Base-by-base conservation (phyloP, 1,139 yeast species). In the Geotrichum macrosporum region DNA sequence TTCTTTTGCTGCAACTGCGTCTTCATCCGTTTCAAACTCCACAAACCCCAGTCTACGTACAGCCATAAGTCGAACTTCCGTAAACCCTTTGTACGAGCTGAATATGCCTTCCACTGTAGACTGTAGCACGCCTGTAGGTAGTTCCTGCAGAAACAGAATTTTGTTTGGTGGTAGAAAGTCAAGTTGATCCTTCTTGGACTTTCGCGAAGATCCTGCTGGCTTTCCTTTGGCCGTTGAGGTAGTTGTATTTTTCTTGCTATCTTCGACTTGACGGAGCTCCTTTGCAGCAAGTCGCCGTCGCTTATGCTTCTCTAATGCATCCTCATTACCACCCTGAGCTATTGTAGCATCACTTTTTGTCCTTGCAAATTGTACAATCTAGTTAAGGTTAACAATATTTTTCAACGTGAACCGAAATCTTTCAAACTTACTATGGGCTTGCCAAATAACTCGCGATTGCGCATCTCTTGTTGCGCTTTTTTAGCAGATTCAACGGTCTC, bases 21-120 rank as follows among this genome's bases (percentile, higher is more conserved):
- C 69, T 4, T 62, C 64, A 22, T 78, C 81, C 5, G 70, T 66
- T 30, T 76, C 80, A 61, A 81, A 92, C 58, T 92, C 96, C 10
- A 92, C 75, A 63, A 92, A 84, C 5, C 94, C 94, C 46, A 92
- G 76, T 36, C 76, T 75, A 41, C 87, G 74, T 1, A 80, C 77
- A 2, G 75, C 72, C 30, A 92, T 87, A 43, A 79, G 67, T 46
- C 95, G 76, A 1, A 81, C 71, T 52, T 80, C 84, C 21, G 76
- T 66, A 53, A 80, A 83, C 0, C 94, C 94, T 2, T 69, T 63
- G 54, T 66, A 77, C 12, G 65, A 57, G 4, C 67, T 71, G 57
- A 84, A 86, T 1, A 69, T 56, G 0, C 60, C 68, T 1, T 67
- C 61, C 24, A 85, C 64, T 5, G 64, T 66, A 0, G 69, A 73